These are phyloP conservation scores for Benincasa hispida DNA, from an alignment of 306 rosid genomes.

Conservation along the genomic window DNA sequence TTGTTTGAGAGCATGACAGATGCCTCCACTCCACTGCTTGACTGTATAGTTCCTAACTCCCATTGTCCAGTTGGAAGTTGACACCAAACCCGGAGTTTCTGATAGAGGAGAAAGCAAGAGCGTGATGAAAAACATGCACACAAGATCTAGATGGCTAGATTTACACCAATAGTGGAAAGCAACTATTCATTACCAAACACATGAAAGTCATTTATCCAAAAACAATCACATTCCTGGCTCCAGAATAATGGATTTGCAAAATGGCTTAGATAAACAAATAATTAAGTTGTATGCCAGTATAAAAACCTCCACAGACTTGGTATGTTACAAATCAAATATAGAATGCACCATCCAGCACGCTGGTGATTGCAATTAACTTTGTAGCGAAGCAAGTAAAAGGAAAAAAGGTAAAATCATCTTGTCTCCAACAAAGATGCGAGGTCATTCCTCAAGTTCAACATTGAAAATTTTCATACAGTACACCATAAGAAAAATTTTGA, in stretches of 20 bases:
- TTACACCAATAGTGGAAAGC: neutral
- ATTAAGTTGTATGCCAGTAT: neutral
- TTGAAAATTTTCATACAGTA: neutral
- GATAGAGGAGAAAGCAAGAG: constrained; percentile 18
- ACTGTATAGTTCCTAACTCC: constrained; percentile 72
- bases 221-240: neutral
- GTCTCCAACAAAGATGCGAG: neutral
- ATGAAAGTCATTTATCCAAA: neutral
- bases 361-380: neutral
- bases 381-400: neutral
- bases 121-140: constrained; percentile 8
- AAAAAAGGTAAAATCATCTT: neutral
- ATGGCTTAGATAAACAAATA: neutral
- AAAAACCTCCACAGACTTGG: neutral
- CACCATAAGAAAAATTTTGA: neutral
- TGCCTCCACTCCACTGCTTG: constrained; percentile 61
- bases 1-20: constrained; percentile 54
- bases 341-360: constrained; percentile 4
- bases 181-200: neutral
- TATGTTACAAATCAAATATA: constrained; percentile 10
- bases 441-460: neutral
- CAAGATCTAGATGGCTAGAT: neutral
- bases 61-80: constrained; percentile 51
- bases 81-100: constrained; percentile 97
- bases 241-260: neutral